Evolutionary conservation across 805 yeast genomes (phyloP), one percentile per base, ranked within the genome.

Genomic region (Myxozyma neotropica): DNA sequence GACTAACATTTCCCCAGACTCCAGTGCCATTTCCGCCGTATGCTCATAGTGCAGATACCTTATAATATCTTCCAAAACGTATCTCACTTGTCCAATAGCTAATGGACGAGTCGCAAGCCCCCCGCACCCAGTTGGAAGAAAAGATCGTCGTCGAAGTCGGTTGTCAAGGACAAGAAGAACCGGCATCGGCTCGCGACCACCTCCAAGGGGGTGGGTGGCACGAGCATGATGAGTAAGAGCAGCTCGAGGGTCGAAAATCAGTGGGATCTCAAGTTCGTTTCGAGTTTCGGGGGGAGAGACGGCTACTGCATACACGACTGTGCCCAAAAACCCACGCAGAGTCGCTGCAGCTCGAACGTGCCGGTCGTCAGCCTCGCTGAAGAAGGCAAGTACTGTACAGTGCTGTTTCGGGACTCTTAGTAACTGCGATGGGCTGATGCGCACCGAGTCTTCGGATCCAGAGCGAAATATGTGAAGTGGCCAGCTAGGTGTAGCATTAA

Each of bases 141-240:
- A 62, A 17, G 50, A 27, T 13, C 67, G 45, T 21, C 44, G 52
- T 8, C 59, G 54, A 4, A 53, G 58, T 4, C 15, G 19, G 15
- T 43, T 21, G 38, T 63, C 67, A 21, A 63, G 50, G 12, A 63
- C 45, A 5, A 58, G 47, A 5, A 63, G 33, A 10, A 45, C 58
- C 7, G 50, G 33, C 67, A 63, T 62, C 3, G 67, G 63, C 15
- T 44, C 54, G 27, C 54, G 45, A 33, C 66, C 67, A 26, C 67
- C 67, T 12, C 63, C 59, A n/a, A 57, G 45, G 13, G 67, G 67
- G 40, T 63, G 64, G 15, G 63, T 51, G 12, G 66, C 66, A 21
- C 66, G 55, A 15, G 65, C 57, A 24, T 50, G 40, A 21, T 57
- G 47, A 12, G 66, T 62, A 21, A 62, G 46, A 7, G 38, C 43